Evolutionary conservation across 1,139 yeast species (phyloP).

Genomic region (Casaregolazyma lundiana): DNA sequence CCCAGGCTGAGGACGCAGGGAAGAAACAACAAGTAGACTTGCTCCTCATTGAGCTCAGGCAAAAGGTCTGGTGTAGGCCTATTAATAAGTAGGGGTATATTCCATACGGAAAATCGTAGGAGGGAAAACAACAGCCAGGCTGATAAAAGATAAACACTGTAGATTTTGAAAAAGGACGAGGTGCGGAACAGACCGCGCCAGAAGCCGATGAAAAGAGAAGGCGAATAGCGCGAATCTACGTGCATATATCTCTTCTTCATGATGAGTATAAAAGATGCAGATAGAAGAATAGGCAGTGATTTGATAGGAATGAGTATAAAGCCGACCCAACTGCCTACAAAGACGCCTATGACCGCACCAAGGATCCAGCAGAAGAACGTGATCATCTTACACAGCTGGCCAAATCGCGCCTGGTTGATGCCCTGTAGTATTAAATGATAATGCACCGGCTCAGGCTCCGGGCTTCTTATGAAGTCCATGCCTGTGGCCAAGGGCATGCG

Average conservation of each 20-base stretch:
- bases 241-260: slow-evolving; percentile 28
- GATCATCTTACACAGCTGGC: slow-evolving; percentile 25
- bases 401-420: slow-evolving; percentile 30
- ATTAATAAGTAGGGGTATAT: slow-evolving; percentile 4
- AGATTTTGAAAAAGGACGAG: slow-evolving; percentile 5
- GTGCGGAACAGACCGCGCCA: slow-evolving; percentile 3
- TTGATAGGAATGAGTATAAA: slow-evolving; percentile 26
- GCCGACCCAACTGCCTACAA: slow-evolving; percentile 14
- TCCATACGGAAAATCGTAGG: slow-evolving; percentile 6
- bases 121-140: slow-evolving; percentile 7
- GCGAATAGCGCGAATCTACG: slow-evolving; percentile 6
- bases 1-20: slow-evolving; percentile 27
- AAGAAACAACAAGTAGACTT: slow-evolving; percentile 46
- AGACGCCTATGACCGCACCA: slow-evolving; percentile 18
- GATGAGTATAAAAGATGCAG: slow-evolving; percentile 26
- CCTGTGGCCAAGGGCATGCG: slow-evolving; percentile 1
- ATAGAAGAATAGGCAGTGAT: slow-evolving; percentile 21
- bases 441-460: slow-evolving; percentile 18
- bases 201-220: slow-evolving; percentile 9
- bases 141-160: slow-evolving; percentile 5
- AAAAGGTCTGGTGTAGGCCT: slow-evolving; percentile 5
- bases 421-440: slow-evolving; percentile 27
- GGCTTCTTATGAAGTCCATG: slow-evolving; percentile 1
- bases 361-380: slow-evolving; percentile 19
- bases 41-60: slow-evolving; percentile 59